Base-by-base conservation (phyloP, 2,329 filamentous ascomycete species). In the Claviceps purpurea region DNA sequence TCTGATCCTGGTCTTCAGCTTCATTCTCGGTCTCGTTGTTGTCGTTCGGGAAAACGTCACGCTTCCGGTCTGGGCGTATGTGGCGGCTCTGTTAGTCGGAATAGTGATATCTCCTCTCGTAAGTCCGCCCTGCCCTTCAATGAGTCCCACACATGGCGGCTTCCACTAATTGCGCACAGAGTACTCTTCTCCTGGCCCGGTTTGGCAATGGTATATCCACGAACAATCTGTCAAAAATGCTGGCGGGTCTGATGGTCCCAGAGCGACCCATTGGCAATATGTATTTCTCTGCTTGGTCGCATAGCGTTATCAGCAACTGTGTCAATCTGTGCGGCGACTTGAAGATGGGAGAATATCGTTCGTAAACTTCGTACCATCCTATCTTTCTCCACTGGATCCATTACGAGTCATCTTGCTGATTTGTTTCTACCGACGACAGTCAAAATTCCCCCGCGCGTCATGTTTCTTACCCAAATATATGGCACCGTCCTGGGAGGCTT, bases 261-360 rank as follows among this genome's bases (percentile, higher is more conserved):
- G 72, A 69, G 1, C 70, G 71, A 1, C 76, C 76, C 0, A 57
- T 79, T 4, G 76, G 74, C 2, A 79, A 79, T 61, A 76, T 79
- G 73, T 79, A 78, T 60, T 79, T 79, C 59, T 73, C 76, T 7
- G 72, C 72, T 11, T 80, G 76, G 76, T 79, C 76, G 1, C 77
- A 81, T 62, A 77, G 73, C 40, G 73, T 79, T 48, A 78, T 81
- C 48, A 13, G 52, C 2, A 76, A 76, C 49, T 64, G 69, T 0
- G 72, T 80, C 45, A 73, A 65, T 51, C 64, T 81, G 6, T 74
- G 68, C 40, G 73, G 70, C 47, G 75, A 79, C 55, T 60, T 81
- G 24, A 81, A 81, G 64, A 71, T 79, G 68, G 78, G 77, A 20
- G 74, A 80, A 65, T 81, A 81, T 49, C 70, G 74, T 75, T 64